Evolutionary conservation across 1,284 basidiomycete species (phyloP).

Genomic region (Cryptococcus deneoformans): DNA sequence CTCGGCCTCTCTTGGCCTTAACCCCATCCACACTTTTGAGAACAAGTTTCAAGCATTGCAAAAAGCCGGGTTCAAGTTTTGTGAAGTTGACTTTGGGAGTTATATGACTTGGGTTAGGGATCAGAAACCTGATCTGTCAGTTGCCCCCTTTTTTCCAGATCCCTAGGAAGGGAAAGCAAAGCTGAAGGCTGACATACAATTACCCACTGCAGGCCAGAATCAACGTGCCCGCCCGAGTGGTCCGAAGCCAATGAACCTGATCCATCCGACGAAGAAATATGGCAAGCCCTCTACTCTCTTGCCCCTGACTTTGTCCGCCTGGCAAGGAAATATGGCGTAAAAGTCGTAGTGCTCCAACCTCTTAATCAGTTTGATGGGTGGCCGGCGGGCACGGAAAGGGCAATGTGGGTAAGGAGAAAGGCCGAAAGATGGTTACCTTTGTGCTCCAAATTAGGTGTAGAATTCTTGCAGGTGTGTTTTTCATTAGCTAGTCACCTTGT

Average conservation of each 20-base stretch:
- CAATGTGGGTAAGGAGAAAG: conserved; percentile 10
- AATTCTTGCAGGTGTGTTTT: conserved; percentile 13
- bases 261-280: conserved; percentile 11
- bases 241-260: conserved; percentile 11
- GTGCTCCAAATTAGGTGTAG: conserved; percentile 10
- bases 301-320: conserved; percentile 1
- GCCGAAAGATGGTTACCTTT: conserved; percentile 15
- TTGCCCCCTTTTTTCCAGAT: not conserved
- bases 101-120: not conserved
- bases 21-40: not conserved
- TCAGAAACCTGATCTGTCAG: not conserved
- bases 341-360: conserved; percentile 13
- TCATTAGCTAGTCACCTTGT: conserved; percentile 1
- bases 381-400: conserved; percentile 4
- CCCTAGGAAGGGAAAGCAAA: not conserved
- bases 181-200: not conserved
- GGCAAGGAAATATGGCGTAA: conserved; percentile 7
- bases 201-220: not conserved
- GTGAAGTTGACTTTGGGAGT: not conserved
- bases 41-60: not conserved
- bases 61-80: not conserved
- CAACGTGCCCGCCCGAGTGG: conserved; percentile 11
- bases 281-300: conserved; percentile 8
- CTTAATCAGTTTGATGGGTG: conserved; percentile 17
- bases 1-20: not conserved